phyloP scores from a whole-genome alignment of 2,329 filamentous ascomycete genomes.

The Pseudogymnoascus sp. region DNA sequence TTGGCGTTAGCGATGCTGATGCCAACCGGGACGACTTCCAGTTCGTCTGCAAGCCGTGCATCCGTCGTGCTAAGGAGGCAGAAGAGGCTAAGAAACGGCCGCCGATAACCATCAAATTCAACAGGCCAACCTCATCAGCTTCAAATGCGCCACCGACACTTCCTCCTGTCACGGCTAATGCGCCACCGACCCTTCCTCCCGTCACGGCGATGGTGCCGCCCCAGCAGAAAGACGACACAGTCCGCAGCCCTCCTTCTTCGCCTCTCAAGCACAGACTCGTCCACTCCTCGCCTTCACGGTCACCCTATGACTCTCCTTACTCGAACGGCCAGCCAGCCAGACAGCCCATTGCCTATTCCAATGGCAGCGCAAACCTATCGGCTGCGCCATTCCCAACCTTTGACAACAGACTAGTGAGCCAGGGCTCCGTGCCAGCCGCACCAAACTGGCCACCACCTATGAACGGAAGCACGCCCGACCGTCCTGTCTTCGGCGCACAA shows the following conservation, averaged over 20 bases:
- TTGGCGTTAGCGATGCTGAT: slow-evolving; percentile 69
- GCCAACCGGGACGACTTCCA: slow-evolving; percentile 82
- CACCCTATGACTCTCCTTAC: slow-evolving; percentile 7
- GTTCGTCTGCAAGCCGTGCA: slow-evolving; percentile 76
- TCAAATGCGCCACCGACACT: slow-evolving; percentile 28
- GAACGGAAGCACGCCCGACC: slow-evolving; percentile 12
- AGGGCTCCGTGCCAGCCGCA: not conserved
- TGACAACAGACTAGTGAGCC: not conserved
- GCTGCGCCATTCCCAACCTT: not conserved
- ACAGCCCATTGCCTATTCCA: slow-evolving; percentile 10
- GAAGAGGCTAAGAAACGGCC: slow-evolving; percentile 53
- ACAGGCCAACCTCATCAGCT: slow-evolving; percentile 41
- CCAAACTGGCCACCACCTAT: not conserved
- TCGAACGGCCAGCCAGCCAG: slow-evolving; percentile 17
- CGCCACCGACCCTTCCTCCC: not conserved
- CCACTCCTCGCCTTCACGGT: not conserved
- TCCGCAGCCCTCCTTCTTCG: not conserved
- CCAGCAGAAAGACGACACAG: not conserved
- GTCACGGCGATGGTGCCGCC: not conserved
- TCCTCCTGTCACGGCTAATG: not conserved
- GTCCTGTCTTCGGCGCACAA: slow-evolving; percentile 12
- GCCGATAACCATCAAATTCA: slow-evolving; percentile 49
- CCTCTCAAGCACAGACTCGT: slow-evolving; percentile 3
- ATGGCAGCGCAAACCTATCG: not conserved
- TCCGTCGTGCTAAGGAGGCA: slow-evolving; percentile 55